phyloP scores from a whole-genome alignment of 106 monocot genomes.

The Platanthera zijinensis region DNA sequence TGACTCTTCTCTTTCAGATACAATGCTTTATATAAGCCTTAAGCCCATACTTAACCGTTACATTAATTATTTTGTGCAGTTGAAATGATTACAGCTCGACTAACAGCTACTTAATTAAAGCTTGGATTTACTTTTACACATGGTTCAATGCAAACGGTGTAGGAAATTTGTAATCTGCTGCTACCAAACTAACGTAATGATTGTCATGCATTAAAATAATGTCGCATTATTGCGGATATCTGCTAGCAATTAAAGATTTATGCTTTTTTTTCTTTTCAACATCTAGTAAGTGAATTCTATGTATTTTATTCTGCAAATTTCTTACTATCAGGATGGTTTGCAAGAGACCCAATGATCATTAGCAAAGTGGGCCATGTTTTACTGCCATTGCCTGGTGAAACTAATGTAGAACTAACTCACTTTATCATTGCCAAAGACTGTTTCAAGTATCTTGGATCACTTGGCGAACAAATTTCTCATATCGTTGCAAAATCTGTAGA shows the following conservation, averaged over 20 bases:
- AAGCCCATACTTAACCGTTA: too few species aligned
- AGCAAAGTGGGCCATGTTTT: slow-evolving; percentile 43
- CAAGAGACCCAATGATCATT: slow-evolving; percentile 59
- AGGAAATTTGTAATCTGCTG: neutral
- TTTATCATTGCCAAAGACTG: slow-evolving; percentile 72
- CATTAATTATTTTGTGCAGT: too few species aligned
- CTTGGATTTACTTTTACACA: neutral
- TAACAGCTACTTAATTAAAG: too few species aligned
- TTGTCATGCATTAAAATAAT: neutral
- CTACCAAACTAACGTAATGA: neutral
- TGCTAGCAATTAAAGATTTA: neutral
- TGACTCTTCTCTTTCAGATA: too few species aligned
- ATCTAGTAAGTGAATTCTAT: neutral
- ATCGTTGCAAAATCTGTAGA: slow-evolving; percentile 38
- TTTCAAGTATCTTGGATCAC: slow-evolving; percentile 52
- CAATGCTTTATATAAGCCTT: too few species aligned
- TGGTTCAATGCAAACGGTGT: neutral
- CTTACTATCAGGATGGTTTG: slow-evolving; percentile 80
- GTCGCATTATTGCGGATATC: neutral
- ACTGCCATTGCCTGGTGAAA: slow-evolving; percentile 29
- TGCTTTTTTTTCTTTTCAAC: neutral
- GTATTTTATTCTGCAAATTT: neutral
- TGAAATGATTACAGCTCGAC: too few species aligned
- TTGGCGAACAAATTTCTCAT: slow-evolving; percentile 36
- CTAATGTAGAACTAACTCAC: slow-evolving; percentile 25